Evolutionary conservation across 2,329 filamentous ascomycete species (phyloP), one percentile per base, ranked within the genome.

Genomic region (Aspergillus sp.): DNA sequence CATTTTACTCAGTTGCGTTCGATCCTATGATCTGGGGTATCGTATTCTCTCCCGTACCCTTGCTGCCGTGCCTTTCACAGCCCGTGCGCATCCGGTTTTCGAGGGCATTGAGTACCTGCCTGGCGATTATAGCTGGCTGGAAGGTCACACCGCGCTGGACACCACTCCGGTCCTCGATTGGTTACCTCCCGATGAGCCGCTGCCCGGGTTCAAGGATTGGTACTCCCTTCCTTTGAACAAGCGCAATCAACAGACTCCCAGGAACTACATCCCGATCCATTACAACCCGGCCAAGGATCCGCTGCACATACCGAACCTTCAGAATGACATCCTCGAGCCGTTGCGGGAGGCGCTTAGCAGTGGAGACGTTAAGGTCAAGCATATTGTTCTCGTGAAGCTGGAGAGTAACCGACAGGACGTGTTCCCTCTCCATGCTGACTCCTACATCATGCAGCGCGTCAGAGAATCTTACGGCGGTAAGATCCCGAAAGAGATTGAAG

Each of bases 391-490:
- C n/a, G 46, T 75, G 2, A 64, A 72, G n/a, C 59, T 75, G 2
- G 73, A 75, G 47, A 74, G 72, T 39, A 74, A 71, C 0, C 64
- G 73, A 17, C 68, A 68, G 3, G 73, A 75, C 44, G 65, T 75
- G 3, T 75, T 75, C 22, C 73, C 73, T 0, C 53, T 75, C 22
- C 55, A 56, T 9, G 72, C 73, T 33, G 69, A 70, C 47, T 59
- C 64, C 1, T 69, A 67, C 4, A 50, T 69, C 32, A 58, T 54
- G 48, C 47, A 65, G 12, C 60, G 53, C 42, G 67, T 74, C 15
- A 69, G 64, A 52, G 58, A 69, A 4, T 64, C 64, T 1, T 69
- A 69, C 1, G 63, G 60, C 12, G 58, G 62, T 6, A 54, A 68
- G 3, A 56, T 74, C 0, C 71, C 71, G 0, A 50, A 63, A 1